Conservation (phyloP, 1,139 yeast species). For the Geotrichum klebahnii region DNA sequence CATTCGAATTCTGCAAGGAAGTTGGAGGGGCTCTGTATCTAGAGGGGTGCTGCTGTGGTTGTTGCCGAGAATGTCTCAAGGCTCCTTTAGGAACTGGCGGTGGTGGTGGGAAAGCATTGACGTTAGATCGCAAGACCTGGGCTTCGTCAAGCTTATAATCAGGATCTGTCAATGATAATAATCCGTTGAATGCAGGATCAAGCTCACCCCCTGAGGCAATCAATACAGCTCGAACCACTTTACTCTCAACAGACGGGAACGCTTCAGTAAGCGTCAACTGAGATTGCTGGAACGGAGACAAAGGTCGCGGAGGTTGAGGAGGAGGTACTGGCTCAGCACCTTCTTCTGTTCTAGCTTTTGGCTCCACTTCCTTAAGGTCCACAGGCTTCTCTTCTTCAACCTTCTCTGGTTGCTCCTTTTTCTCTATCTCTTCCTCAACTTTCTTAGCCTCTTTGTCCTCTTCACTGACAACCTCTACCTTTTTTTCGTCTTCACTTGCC, state of each 20-base stretch:
- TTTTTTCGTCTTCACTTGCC: constrained; percentile 20
- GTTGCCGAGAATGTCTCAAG: constrained; percentile 12
- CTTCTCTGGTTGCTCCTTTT: background rate
- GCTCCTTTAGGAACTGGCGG: constrained; percentile 33
- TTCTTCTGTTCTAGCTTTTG: background rate
- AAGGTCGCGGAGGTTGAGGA: constrained; percentile 60
- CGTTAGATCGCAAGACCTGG: constrained; percentile 33
- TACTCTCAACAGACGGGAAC: constrained; percentile 70
- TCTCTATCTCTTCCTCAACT: background rate
- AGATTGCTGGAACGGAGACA: constrained; percentile 53
- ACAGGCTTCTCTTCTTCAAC: background rate
- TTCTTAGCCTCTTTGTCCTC: background rate
- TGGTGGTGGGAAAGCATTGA: constrained; percentile 34
- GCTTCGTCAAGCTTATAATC: constrained; percentile 53
- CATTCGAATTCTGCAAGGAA: constrained; percentile 13
- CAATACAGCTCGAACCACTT: constrained; percentile 67
- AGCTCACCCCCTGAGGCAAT: constrained; percentile 79
- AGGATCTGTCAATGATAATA: constrained; percentile 77
- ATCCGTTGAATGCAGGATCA: constrained; percentile 84
- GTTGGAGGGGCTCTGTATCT: constrained; percentile 15
- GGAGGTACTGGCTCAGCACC: constrained; percentile 7
- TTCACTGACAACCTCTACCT: constrained; percentile 11
- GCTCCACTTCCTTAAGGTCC: constrained; percentile 5
- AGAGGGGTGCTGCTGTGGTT: constrained; percentile 10
- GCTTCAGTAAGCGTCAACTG: constrained; percentile 63